phyloP scores from a whole-genome alignment of 495 filamentous ascomycete species.

The Neurospora terricola region DNA sequence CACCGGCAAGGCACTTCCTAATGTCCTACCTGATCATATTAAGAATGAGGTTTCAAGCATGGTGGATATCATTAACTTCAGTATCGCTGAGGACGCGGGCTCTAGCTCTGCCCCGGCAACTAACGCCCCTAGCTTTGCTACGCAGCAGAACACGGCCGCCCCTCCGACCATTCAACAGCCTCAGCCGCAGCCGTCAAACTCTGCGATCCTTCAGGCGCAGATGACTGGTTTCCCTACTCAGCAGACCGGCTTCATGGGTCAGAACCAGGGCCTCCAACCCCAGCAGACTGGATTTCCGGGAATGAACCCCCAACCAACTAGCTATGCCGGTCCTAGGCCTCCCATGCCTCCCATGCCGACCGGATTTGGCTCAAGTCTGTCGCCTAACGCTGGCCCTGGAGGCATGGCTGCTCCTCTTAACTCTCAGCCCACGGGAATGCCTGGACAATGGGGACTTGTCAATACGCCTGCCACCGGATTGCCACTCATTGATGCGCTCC shows the following conservation, averaged over 20 bases:
- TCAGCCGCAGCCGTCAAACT: conserved; percentile 69
- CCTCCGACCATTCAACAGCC: conserved; percentile 77
- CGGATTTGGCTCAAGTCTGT: conserved; percentile 57
- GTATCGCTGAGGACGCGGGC: conserved; percentile 64
- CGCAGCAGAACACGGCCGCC: conserved; percentile 51
- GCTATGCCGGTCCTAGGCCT: conserved; percentile 67
- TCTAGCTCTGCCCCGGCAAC: conserved; percentile 34
- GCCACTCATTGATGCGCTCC: conserved; percentile 86
- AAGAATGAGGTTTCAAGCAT: conserved; percentile 98
- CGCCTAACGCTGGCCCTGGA: conserved; percentile 47
- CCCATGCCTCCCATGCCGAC: conserved; percentile 95
- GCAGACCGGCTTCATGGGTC: conserved; percentile 34
- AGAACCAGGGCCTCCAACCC: conserved; percentile 40
- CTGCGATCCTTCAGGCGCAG: conserved; percentile 61
- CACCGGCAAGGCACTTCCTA: conserved; percentile 72
- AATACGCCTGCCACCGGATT: conserved; percentile 85
- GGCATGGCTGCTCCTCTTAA: conserved; percentile 55
- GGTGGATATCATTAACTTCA: conserved; percentile 99
- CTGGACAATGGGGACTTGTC: conserved; percentile 95
- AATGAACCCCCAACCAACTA: conserved; percentile 45
- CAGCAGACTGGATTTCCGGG: conserved; percentile 48
- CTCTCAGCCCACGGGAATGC: conserved; percentile 90
- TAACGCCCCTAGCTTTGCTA: conserved; percentile 72
- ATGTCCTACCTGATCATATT: conserved; percentile 67
- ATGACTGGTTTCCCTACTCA: conserved; percentile 66